Base-by-base conservation (phyloP, 148 eudicot species). In the Vaccinium vitisidaea region DNA sequence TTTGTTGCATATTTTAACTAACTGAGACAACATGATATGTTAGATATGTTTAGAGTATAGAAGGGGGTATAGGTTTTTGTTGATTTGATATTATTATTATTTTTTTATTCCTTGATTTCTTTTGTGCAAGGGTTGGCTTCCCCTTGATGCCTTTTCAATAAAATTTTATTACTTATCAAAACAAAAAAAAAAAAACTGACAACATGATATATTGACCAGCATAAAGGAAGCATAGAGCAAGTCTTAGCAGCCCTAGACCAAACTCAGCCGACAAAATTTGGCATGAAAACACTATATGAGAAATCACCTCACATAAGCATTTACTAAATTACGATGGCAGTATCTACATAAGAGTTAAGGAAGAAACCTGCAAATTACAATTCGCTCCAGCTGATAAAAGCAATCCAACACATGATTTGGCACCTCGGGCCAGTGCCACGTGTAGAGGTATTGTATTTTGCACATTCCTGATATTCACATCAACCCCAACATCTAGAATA, bases 381-480 rank as follows among this genome's bases (percentile, higher is more conserved):
- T 97, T 91, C 70, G 99, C 98, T 54, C 99, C 99, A 78, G 98
- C 95, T 58, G 98, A 93, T 80, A 97, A 86, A 84, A 97, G 98
- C 87, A 94, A 91, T 80, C 94, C 98, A 85, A 97, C 92, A 88
- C 99, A 95, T 88, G 98, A 95, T 76, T 95, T 97, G 87, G 99
- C 95, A 86, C 99, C 99, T 87, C 98, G 93, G 87, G 98, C 98
- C 91, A 97, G 87, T 54, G 99, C 99, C 88, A 97, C 93, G 76
- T 97, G 99, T 75, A 97, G 94, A 86, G 99, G 98, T 87, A 95
- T 91, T 43, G 98, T 94, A 84, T 95, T 95, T 81, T 94, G 96
- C 84, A 86, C 89, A 83, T 93, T 95, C 82, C 95, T 93, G 61
- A 93, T 90, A 88, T 97, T 97, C 79, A 95, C 99, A 91, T 97